Conservation (phyloP, 148 eudicot species). For the Rhododendron simsii region DNA sequence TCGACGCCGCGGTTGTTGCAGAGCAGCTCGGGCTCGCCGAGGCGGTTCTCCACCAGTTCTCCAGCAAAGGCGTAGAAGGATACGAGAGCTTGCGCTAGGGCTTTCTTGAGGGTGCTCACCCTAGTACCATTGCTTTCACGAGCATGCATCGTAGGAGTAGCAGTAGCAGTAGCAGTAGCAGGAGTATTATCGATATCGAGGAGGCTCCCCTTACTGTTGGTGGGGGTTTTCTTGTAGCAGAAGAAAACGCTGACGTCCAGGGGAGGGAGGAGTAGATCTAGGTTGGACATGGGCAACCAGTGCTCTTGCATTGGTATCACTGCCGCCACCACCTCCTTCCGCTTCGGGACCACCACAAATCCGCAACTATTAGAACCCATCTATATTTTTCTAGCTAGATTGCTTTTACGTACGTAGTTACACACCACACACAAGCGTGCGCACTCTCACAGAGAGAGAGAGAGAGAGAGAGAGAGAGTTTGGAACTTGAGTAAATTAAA, state of each 20-base stretch:
- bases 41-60: conserved; percentile 1
- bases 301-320: conserved; percentile 7
- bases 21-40: conserved; percentile 6
- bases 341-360: background rate
- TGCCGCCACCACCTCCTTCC: conserved; percentile 9
- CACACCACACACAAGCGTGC: no score
- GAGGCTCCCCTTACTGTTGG: background rate
- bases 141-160: background rate
- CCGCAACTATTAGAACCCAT: background rate
- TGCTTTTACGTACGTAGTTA: background rate
- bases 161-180: no score
- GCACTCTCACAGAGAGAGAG: background rate
- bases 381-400: background rate
- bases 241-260: conserved; percentile 6
- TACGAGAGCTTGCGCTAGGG: conserved; percentile 4
- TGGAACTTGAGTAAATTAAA: background rate
- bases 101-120: conserved; percentile 1
- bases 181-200: no score
- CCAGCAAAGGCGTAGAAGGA: conserved; percentile 5
- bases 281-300: conserved; percentile 13
- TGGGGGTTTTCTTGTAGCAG: conserved; percentile 2
- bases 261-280: conserved; percentile 7
- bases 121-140: background rate
- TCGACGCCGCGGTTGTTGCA: conserved; percentile 8
- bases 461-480: background rate